These are phyloP conservation scores for Irpex lacteus DNA, from an alignment of 1,284 basidiomycete species.

Conservation along the genomic window DNA sequence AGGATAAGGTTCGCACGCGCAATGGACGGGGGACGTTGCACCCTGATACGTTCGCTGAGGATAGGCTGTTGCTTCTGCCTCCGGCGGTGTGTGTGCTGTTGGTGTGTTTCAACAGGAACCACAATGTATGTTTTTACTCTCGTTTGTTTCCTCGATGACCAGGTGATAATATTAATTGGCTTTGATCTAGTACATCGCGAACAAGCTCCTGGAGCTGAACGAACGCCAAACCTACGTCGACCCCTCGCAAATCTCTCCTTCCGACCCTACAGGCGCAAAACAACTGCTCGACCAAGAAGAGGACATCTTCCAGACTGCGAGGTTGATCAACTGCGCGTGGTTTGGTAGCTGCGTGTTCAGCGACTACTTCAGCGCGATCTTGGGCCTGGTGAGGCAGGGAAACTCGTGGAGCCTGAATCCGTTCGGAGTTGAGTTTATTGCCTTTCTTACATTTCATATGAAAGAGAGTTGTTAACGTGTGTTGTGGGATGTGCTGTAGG, in stretches of 20 bases:
- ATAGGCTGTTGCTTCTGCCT: constrained; percentile 77
- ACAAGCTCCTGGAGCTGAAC: constrained; percentile 76
- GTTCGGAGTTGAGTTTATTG: constrained; percentile 55
- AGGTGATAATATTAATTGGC: too few species aligned
- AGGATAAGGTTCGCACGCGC: constrained; percentile 58
- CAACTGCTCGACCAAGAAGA: constrained; percentile 65
- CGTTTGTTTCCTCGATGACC: too few species aligned
- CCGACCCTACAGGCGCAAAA: constrained; percentile 30
- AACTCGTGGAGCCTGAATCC: constrained; percentile 70
- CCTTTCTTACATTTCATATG: too few species aligned
- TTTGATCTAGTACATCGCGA: constrained; percentile 61
- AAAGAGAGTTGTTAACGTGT: background rate
- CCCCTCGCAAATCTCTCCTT: constrained; percentile 38
- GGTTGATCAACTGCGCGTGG: constrained; percentile 77
- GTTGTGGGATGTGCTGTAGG: constrained; percentile 33
- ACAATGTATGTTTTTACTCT: constrained; percentile 59
- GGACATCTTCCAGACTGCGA: constrained; percentile 78
- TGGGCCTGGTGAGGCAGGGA: constrained; percentile 70
- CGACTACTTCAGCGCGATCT: constrained; percentile 74
- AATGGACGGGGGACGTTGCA: constrained; percentile 66
- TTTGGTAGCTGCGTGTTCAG: constrained; percentile 71
- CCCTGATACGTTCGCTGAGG: constrained; percentile 76
- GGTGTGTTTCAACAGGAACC: constrained; percentile 80
- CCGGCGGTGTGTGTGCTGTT: constrained; percentile 72
- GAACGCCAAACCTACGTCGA: constrained; percentile 61